phyloP scores from a whole-genome alignment of 1,284 basidiomycete genomes.

The Sanghuangporus weigelae region DNA sequence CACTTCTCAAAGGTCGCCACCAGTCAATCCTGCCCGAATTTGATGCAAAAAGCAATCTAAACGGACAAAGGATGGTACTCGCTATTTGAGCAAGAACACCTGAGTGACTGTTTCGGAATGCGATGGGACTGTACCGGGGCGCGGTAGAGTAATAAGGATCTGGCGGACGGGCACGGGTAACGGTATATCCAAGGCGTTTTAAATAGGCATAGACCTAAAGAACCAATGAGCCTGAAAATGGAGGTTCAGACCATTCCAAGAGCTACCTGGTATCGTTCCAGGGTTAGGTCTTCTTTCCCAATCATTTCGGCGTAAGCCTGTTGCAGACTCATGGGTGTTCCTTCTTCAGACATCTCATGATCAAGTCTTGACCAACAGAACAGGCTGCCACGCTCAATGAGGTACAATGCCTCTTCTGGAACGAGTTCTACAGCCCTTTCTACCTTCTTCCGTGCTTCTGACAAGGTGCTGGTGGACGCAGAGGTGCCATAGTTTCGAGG shows the following conservation, averaged over 20 bases:
- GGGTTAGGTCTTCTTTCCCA: conserved; percentile 67
- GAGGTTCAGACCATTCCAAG: not conserved
- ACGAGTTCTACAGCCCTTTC: conserved; percentile 76
- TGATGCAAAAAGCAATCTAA: conserved; percentile 19
- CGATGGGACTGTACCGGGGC: conserved; percentile 27
- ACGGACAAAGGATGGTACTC: conserved; percentile 29
- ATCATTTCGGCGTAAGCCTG: conserved; percentile 86
- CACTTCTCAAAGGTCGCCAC: conserved; percentile 51
- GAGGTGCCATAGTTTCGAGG: conserved; percentile 33
- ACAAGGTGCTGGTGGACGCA: conserved; percentile 24
- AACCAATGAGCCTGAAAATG: not conserved
- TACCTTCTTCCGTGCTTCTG: conserved; percentile 30
- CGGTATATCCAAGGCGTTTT: conserved; percentile 85
- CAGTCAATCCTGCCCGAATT: conserved; percentile 37
- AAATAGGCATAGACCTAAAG: conserved; percentile 86
- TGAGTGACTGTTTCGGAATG: conserved; percentile 22
- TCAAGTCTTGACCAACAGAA: conserved; percentile 68
- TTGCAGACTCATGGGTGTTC: conserved; percentile 83
- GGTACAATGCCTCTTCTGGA: conserved; percentile 91
- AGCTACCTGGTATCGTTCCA: conserved; percentile 83
- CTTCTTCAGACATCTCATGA: conserved; percentile 33
- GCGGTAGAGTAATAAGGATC: conserved; percentile 53
- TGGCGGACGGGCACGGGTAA: conserved; percentile 69
- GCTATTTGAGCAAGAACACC: conserved; percentile 29
- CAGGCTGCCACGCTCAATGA: conserved; percentile 83